Evolutionary conservation across 768 basidiomycete species (phyloP).

Genomic region (Termitomyces sp.): DNA sequence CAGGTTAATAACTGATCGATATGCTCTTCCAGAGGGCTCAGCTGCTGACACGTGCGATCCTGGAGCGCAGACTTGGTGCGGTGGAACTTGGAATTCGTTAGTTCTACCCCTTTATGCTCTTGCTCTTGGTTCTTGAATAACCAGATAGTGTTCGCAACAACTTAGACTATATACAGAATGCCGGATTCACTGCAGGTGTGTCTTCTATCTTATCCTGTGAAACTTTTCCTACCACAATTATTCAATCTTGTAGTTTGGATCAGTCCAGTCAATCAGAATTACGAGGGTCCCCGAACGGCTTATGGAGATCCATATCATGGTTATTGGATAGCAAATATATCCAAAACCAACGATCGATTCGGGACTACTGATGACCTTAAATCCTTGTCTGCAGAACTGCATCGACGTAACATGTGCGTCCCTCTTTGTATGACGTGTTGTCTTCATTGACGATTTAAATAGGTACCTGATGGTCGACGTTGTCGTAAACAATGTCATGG

Average conservation of each 20-base stretch:
- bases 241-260: constrained; percentile 58
- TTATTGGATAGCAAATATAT: constrained; percentile 72
- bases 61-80: constrained; percentile 65
- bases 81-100: constrained; percentile 78
- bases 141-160: constrained; percentile 53
- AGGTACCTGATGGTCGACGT: constrained; percentile 83
- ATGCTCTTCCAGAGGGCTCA: constrained; percentile 56
- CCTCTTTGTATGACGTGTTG: neutral
- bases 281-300: constrained; percentile 58
- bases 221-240: neutral
- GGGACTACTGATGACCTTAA: constrained; percentile 65
- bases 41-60: constrained; percentile 52
- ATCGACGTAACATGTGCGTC: constrained; percentile 64
- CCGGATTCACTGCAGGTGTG: constrained; percentile 75
- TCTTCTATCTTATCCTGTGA: constrained; percentile 1
- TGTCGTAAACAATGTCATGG: constrained; percentile 84
- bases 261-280: constrained; percentile 77
- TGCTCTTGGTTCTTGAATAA: neutral
- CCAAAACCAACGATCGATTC: constrained; percentile 55
- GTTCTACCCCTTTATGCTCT: constrained; percentile 9
- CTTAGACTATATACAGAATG: constrained; percentile 81
- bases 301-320: constrained; percentile 87
- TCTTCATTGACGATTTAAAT: neutral
- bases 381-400: constrained; percentile 53
- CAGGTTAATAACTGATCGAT: constrained; percentile 73